Percentiles rank a stretch among this genome's conserved stretches.
These are phyloP conservation scores for Diplodia corticola DNA, from an alignment of 2,329 filamentous ascomycete genomes.

Conservation along the genomic window DNA sequence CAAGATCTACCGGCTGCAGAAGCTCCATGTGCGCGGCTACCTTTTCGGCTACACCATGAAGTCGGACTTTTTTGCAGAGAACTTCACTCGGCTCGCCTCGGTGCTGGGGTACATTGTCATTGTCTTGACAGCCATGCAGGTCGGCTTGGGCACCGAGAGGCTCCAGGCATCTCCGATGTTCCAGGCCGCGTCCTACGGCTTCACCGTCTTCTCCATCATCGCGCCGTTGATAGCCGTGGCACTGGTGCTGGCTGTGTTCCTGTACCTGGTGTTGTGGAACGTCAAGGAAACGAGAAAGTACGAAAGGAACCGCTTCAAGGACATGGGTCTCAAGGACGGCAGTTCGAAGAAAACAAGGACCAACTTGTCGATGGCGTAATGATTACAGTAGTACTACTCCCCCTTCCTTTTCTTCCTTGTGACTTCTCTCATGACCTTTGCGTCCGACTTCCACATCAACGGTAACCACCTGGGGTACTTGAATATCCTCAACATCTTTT, in stretches of 20 bases:
- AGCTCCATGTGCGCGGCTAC: no score
- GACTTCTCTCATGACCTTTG: background rate
- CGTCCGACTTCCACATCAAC: conserved; percentile 1
- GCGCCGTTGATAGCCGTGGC: background rate
- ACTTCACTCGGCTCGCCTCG: background rate
- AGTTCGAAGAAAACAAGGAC: no score
- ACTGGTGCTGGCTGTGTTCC: background rate
- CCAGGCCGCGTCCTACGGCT: background rate
- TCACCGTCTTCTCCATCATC: background rate
- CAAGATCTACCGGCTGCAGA: background rate
- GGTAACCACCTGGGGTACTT: background rate
- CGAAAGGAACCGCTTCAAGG: background rate
- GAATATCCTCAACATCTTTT: background rate
- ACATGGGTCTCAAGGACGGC: background rate
- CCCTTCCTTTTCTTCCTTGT: background rate
- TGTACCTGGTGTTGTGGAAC: background rate
- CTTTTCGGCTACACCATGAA: no score
- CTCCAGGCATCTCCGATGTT: background rate
- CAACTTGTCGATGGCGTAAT: no score
- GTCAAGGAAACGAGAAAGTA: background rate
- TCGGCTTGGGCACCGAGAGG: background rate
- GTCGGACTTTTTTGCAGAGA: conserved; percentile 3
- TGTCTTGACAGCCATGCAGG: conserved; percentile 5
- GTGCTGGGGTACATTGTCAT: conserved; percentile 7
- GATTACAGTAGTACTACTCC: no score